A percentile compares a stretch with the other conserved stretches of the same genome.
phyloP scores from a whole-genome alignment of 768 basidiomycete genomes.

The Asterophora parasitica region DNA sequence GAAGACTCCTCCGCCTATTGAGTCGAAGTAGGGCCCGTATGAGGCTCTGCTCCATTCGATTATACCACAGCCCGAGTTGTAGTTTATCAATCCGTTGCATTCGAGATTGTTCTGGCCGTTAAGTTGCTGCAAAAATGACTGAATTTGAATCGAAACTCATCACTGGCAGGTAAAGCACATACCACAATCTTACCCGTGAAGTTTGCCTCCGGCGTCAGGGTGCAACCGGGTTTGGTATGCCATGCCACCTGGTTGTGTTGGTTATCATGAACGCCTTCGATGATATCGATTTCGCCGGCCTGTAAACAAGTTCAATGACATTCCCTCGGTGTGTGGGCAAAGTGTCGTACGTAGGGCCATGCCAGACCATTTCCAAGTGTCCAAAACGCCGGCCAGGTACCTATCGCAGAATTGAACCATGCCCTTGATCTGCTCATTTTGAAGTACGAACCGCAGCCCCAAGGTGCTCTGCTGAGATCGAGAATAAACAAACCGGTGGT shows the following conservation, averaged over 20 bases:
- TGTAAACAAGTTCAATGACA: constrained; percentile 24
- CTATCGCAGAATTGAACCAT: constrained; percentile 26
- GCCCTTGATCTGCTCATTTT: background rate
- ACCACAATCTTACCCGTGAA: constrained; percentile 66
- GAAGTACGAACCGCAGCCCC: constrained; percentile 70
- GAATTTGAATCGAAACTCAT: background rate
- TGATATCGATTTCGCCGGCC: constrained; percentile 79
- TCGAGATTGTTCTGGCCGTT: constrained; percentile 47
- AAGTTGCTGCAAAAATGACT: constrained; percentile 28
- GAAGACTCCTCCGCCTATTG: constrained; percentile 77
- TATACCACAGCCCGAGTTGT: constrained; percentile 73
- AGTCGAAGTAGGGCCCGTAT: constrained; percentile 79
- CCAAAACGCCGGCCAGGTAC: constrained; percentile 86
- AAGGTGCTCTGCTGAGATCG: constrained; percentile 79
- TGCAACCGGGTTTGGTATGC: constrained; percentile 72
- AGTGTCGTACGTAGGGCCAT: constrained; percentile 59
- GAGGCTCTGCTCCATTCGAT: constrained; percentile 78
- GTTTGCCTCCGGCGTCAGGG: constrained; percentile 44
- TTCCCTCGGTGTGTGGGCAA: background rate
- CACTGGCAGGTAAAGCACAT: constrained; percentile 21
- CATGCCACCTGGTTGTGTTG: constrained; percentile 82
- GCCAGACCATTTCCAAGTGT: constrained; percentile 45
- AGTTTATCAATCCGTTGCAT: constrained; percentile 47
- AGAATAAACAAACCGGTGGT: constrained; percentile 81
- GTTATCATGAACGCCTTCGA: constrained; percentile 83